These are phyloP conservation scores for Alloteropsis semialata DNA, from an alignment of 176 grass and related monocot species.

Conservation along the genomic window DNA sequence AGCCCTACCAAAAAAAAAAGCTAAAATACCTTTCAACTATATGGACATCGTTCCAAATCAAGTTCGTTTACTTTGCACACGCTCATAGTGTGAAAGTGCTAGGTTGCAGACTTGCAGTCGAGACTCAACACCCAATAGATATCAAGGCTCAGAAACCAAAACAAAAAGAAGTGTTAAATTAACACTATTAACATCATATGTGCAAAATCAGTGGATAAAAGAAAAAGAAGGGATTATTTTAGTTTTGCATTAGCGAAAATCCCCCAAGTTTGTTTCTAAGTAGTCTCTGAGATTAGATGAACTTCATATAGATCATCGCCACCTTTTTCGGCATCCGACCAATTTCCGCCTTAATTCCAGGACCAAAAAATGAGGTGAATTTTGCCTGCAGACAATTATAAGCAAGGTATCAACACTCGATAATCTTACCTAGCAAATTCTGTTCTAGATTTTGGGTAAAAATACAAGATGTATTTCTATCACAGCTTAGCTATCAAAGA, in stretches of 20 bases:
- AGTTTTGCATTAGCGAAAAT: background rate
- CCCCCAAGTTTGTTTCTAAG: slow-evolving; percentile 3
- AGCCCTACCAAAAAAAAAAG: background rate
- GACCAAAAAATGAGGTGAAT: slow-evolving; percentile 65
- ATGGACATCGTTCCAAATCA: background rate
- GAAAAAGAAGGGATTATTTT: background rate
- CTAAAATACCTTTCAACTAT: background rate
- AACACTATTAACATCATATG: slow-evolving; percentile 18
- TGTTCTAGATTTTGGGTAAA: background rate
- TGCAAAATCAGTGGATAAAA: slow-evolving; percentile 25
- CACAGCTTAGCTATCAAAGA: no score
- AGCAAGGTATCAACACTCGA: slow-evolving; percentile 3
- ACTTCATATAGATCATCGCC: slow-evolving; percentile 55
- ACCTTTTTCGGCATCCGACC: slow-evolving; percentile 41
- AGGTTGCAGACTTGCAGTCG: background rate
- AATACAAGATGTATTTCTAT: background rate
- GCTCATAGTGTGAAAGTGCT: background rate
- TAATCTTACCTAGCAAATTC: background rate
- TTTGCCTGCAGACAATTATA: slow-evolving; percentile 11
- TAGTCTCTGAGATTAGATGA: slow-evolving; percentile 50
- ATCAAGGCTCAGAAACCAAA: background rate
- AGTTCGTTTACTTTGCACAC: slow-evolving; percentile 4
- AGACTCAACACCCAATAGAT: background rate
- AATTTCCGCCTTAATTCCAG: slow-evolving; percentile 57
- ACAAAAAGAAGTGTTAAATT: background rate